phyloP scores from a whole-genome alignment of 2,329 filamentous ascomycete species.

The Ophiostoma ulmi region DNA sequence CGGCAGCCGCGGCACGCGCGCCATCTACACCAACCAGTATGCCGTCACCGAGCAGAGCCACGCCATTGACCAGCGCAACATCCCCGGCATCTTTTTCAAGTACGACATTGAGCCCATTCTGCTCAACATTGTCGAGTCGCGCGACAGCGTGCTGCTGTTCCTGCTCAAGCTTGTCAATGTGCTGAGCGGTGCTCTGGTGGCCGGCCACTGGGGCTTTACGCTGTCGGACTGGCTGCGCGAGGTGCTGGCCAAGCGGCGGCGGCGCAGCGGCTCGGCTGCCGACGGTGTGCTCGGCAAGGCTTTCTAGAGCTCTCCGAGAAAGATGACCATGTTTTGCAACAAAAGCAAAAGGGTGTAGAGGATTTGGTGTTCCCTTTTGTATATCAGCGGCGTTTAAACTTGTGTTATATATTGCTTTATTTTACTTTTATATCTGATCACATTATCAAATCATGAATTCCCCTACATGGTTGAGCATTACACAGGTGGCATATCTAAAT shows the following conservation, averaged over 20 bases:
- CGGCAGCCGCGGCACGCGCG: constrained; percentile 41
- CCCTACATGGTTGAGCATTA: background rate
- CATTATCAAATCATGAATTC: background rate
- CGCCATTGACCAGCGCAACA: constrained; percentile 59
- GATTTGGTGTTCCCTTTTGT: constrained; percentile 6
- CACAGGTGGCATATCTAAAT: background rate
- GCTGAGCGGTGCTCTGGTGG: constrained; percentile 82
- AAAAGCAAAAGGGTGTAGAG: background rate
- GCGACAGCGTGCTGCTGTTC: constrained; percentile 68
- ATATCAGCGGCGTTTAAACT: constrained; percentile 10
- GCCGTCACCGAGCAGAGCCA: constrained; percentile 87
- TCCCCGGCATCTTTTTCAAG: constrained; percentile 95
- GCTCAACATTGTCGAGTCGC: constrained; percentile 76
- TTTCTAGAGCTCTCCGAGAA: background rate
- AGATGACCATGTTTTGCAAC: background rate
- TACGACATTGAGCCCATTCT: constrained; percentile 97
- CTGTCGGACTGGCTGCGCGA: constrained; percentile 68
- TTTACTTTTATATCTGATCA: background rate
- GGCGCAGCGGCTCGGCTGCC: constrained; percentile 36
- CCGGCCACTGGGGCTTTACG: constrained; percentile 88
- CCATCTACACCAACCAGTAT: constrained; percentile 93
- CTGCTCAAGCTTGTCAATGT: constrained; percentile 84
- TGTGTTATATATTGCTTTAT: background rate
- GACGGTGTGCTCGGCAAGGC: constrained; percentile 45
- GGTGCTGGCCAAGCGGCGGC: constrained; percentile 47